Base-by-base conservation (phyloP, 75 land plant species). In the Ceratopteris richardii region DNA sequence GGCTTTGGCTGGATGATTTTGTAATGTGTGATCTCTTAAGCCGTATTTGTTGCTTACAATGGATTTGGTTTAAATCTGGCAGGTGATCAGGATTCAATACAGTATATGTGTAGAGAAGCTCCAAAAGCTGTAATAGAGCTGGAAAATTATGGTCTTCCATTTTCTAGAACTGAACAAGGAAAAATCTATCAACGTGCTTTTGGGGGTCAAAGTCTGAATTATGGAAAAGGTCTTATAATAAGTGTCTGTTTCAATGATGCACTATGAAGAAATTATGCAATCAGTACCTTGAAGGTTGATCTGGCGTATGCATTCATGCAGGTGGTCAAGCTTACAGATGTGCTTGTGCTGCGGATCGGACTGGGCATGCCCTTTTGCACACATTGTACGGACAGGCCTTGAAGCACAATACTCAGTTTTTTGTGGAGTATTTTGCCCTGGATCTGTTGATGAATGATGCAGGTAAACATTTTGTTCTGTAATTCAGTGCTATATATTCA, bases 51-150 rank as follows among this genome's bases (percentile, higher is more conserved):
- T n/a, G n/a, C n/a, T n/a, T n/a, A n/a, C n/a, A n/a, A n/a, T n/a
- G n/a, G n/a, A n/a, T n/a, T n/a, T n/a, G n/a, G n/a, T n/a, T n/a
- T n/a, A n/a, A n/a, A n/a, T n/a, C n/a, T 33, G 37, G 37, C 68
- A 94, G 98, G 98, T 64, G 98, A 94, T 56, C 98, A 94, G 76
- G 98, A 94, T 80, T 84, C 98, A 53, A 94, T 94, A 54, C 96
- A 94, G 67, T 94, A 89, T 51, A 94, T 94, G 98, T 94, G 98
- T 43, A 74, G 98, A 68, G 96, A 94, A 61, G 98, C 98, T 27
- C 98, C 98, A 53, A 82, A 89, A 63, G 98, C 96, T 30, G 98
- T 94, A 11, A 86, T 89, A 46, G 98, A 94, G 70, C 75, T 94
- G 54, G 98, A 94, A 60, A 76, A 94, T 69, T 94, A 89, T 73